A percentile compares a stretch with the other conserved stretches of the same genome.
These are phyloP conservation scores for Pecoramyces ruminantium DNA, from an alignment of 192 early-diverging fungal genomes.

Conservation along the genomic window DNA sequence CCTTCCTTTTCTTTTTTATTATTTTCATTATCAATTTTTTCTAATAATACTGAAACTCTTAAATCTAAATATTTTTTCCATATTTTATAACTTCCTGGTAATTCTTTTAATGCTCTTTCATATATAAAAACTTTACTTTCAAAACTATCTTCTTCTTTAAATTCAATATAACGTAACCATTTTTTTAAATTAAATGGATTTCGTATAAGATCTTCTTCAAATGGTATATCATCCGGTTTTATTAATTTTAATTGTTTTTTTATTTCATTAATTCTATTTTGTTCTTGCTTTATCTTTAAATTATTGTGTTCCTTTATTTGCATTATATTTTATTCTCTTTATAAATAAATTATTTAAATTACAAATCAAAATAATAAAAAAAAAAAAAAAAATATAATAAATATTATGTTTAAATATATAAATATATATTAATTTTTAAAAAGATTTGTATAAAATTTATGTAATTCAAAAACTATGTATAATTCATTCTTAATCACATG, in stretches of 20 bases:
- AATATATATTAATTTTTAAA: too few relatives aligned
- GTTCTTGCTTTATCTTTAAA: neutral
- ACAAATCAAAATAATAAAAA: too few relatives aligned
- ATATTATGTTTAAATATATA: too few relatives aligned
- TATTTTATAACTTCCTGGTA: conserved; percentile 65
- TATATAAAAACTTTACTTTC: conserved; percentile 39
- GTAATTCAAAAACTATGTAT: too few relatives aligned
- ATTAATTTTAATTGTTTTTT: neutral
- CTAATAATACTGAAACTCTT: conserved; percentile 18
- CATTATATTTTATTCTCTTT: neutral
- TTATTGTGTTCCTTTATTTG: neutral
- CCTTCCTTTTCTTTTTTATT: conserved; percentile 7
- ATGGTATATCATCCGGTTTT: neutral
- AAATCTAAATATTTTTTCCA: conserved; percentile 79
- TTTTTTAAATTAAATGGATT: conserved; percentile 30
- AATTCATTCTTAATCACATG: too few relatives aligned
- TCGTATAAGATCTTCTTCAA: conserved; percentile 2
- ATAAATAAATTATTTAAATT: too few relatives aligned
- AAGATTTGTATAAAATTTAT: too few relatives aligned
- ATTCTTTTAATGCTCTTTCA: conserved; percentile 68
- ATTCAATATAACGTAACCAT: conserved; percentile 84
- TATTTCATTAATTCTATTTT: neutral
- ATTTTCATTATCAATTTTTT: conserved; percentile 11
- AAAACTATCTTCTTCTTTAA: conserved; percentile 43
- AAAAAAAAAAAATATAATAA: too few relatives aligned